Evolutionary conservation across 2,329 filamentous ascomycete genomes (phyloP), one percentile per base, ranked within the genome.

Genomic region (Dactylella cylindrospora): DNA sequence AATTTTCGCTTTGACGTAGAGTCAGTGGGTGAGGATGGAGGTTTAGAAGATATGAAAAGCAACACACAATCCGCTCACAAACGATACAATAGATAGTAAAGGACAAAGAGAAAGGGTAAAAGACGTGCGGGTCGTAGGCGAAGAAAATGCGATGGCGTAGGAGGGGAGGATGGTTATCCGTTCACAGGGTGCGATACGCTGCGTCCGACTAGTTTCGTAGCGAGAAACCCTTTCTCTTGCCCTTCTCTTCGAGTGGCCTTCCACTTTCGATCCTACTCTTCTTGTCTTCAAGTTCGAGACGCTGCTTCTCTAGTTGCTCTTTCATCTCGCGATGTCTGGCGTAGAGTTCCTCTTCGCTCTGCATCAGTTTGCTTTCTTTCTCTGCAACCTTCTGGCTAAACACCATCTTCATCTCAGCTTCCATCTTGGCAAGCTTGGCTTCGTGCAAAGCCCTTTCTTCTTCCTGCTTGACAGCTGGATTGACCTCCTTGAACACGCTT

Each of bases 361-460:
- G 93, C 79, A 95, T 95, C 74, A 98, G 80, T 79, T 98, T 98
- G 83, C 89, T 95, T 78, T 98, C 93, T 81, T 98, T 98, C 77
- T 98, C 93, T 68, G 89, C 84, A 25, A 98, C 93, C 86, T 98
- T 98, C 75, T 98, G 93, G 76, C 97, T 93, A 89, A 98, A 98
- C 69, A 98, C 93, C 88, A 96, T 95, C 88, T 98, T 98, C 93
- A 98, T 98, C 77, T 98, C 93, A 72, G 90, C 84, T 77, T 98
- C 93, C 93, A 98, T 98, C 88, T 98, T 98, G 76, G 91, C 89
- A 70, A 98, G 88, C 81, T 98, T 98, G 81, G 96, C 90, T 78
- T 98, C 93, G 81, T 98, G 93, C 69, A 98, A 81, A 67, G 88
- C 85, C 71, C 93, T 89, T 80, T 98, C 93, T 78, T 98, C 93